Base-by-base conservation (phyloP, 2,329 filamentous ascomycete genomes). In the Exophiala lecanii-corni region DNA sequence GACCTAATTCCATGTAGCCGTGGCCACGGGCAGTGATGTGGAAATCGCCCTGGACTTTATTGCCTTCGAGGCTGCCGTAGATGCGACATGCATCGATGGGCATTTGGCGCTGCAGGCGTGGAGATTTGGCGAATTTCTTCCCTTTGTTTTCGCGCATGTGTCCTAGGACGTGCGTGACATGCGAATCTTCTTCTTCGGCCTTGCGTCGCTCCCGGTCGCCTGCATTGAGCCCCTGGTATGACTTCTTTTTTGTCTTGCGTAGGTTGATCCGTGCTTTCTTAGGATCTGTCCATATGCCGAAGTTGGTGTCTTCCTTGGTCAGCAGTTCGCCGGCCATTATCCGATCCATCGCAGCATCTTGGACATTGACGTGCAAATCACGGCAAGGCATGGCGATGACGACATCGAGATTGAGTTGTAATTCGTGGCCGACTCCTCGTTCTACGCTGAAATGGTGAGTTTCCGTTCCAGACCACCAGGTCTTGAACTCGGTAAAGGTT, bases 31-130 rank as follows among this genome's bases (percentile, higher is more conserved):
- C 92, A 2, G 92, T 98, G 59, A 98, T 92, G 63, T 98, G 92
- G 62, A 98, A 97, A 64, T 98, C 91, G 3, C 91, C 92, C 67
- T 96, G 91, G 33, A 98, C 92, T 69, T 94, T 94, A 67, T 98
- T 98, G 55, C 94, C 77, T 55, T 94, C 85, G 63, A 98, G 65
- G 57, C 81, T 94, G 23, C 92, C 92, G 64, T 80, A 98, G 51
- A 98, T 81, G 36, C 92, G 80, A 65, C 92, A 98, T 50, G 85
- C 84, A 63, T 95, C 86, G 12, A 74, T 66, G 16, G 70, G 68
- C 61, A 74, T 74, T 13, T 68, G 58, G 18, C 73, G 66, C 39
- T 69, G 67, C 42, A 92, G 59, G 47, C 70, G 74, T 2, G 89
- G 89, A 2, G 88, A 92, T 74, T 85, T 89, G 25, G 77, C 57